Percentiles rank a stretch among this genome's conserved stretches.
Evolutionary conservation across 768 basidiomycete species (phyloP).

Genomic region (Plicaturopsis crispa): DNA sequence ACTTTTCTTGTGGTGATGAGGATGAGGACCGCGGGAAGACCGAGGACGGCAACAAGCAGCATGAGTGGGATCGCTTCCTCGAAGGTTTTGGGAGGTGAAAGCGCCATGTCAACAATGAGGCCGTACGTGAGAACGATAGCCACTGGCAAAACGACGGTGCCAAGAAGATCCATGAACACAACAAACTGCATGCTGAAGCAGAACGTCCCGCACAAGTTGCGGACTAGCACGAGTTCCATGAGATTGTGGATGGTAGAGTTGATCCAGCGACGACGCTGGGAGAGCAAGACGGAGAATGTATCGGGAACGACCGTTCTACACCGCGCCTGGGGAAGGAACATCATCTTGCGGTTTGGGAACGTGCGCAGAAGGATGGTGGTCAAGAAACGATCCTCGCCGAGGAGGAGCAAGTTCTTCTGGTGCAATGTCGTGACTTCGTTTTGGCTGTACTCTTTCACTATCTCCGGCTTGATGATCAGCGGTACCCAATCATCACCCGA

Average conservation of each 20-base stretch:
- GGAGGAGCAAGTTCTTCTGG: constrained; percentile 92
- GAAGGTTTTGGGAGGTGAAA: constrained; percentile 78
- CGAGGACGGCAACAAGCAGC: constrained; percentile 84
- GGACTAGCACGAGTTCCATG: constrained; percentile 96
- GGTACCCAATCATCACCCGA: constrained; percentile 96
- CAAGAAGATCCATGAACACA: constrained; percentile 94
- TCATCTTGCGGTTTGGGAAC: constrained; percentile 99
- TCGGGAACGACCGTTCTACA: constrained; percentile 96
- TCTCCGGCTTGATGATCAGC: constrained; percentile 93
- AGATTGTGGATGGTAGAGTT: constrained; percentile 99
- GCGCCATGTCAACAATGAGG: constrained; percentile 73
- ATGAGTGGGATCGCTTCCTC: constrained; percentile 91
- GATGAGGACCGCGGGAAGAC: constrained; percentile 88
- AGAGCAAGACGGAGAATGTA: constrained; percentile 86
- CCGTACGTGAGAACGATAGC: constrained; percentile 89
- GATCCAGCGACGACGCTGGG: constrained; percentile 98
- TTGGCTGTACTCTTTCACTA: constrained; percentile 96
- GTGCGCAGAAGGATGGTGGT: constrained; percentile 94
- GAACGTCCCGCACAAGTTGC: constrained; percentile 96
- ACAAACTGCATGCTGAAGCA: constrained; percentile 99
- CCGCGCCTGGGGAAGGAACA: constrained; percentile 94
- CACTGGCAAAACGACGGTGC: constrained; percentile 88
- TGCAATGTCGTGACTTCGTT: constrained; percentile 89
- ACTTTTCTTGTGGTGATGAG: constrained; percentile 91
- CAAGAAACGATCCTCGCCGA: constrained; percentile 98